phyloP scores from a whole-genome alignment of 2,329 filamentous ascomycete genomes.

The Diaporthe humulicola region DNA sequence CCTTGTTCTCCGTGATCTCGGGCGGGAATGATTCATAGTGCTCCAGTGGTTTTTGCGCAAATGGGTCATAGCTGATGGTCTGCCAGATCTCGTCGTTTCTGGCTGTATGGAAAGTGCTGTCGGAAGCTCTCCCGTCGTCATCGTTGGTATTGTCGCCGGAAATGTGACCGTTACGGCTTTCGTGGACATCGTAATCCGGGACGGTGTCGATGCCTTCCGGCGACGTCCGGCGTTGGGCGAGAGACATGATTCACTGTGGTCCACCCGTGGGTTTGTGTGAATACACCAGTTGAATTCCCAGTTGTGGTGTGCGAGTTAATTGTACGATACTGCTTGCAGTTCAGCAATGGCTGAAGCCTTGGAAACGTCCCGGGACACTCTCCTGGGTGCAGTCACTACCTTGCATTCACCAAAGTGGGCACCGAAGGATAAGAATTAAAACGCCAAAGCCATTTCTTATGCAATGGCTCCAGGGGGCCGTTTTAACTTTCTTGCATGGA shows the following conservation, averaged over 20 bases:
- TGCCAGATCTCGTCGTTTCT: constrained; percentile 37
- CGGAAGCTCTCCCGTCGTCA: background rate
- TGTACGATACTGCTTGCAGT: background rate
- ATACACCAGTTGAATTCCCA: too few relatives aligned
- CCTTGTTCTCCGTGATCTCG: constrained; percentile 38
- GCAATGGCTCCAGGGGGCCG: background rate
- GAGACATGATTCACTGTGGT: constrained; percentile 24
- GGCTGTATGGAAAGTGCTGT: background rate
- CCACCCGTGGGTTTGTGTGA: background rate
- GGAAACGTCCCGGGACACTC: background rate
- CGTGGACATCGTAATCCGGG: background rate
- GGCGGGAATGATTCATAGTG: constrained; percentile 34
- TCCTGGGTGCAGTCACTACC: background rate
- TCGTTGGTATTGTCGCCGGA: background rate
- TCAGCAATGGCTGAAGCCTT: background rate
- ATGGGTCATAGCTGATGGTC: constrained; percentile 37
- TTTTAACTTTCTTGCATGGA: constrained; percentile 9
- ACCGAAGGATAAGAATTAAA: background rate
- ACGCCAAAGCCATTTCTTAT: background rate
- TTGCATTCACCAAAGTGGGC: background rate
- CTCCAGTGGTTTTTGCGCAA: constrained; percentile 12
- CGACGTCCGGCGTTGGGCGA: constrained; percentile 38
- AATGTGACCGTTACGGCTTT: background rate
- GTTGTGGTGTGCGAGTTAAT: background rate
- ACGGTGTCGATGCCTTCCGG: constrained; percentile 33